Conservation (phyloP, 805 yeast species). For the Wickerhamiella spandovensis region DNA sequence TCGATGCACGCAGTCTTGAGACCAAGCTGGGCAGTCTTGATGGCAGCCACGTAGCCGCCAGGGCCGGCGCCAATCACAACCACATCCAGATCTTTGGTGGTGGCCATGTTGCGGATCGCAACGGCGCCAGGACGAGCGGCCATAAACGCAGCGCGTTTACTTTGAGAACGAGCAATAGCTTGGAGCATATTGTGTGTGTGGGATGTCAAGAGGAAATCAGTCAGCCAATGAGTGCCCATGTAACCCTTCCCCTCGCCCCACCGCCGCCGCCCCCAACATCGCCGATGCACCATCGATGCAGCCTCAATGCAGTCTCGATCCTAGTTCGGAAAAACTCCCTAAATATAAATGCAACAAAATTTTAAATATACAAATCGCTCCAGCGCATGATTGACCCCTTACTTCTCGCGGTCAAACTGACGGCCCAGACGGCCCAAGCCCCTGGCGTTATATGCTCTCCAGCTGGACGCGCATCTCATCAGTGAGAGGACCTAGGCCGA, state of each 20-base stretch:
- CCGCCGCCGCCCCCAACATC: neutral
- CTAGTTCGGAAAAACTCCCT: too few relatives aligned
- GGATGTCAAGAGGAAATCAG: neutral
- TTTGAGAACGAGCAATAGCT: neutral
- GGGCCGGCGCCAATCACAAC: constrained; percentile 99
- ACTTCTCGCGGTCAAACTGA: too few relatives aligned
- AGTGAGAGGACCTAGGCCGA: constrained; percentile 73
- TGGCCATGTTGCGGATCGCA: constrained; percentile 12
- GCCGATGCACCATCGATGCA: too few relatives aligned
- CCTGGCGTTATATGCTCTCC: too few relatives aligned
- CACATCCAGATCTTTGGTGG: constrained; percentile 57
- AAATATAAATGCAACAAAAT: neutral
- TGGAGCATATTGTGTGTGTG: neutral
- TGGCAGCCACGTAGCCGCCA: constrained; percentile 98
- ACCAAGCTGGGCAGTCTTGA: constrained; percentile 95
- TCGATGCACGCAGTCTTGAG: constrained; percentile 91
- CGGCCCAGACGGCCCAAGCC: too few relatives aligned
- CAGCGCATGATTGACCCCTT: too few relatives aligned
- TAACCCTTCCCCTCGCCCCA: neutral
- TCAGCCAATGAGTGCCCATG: neutral
- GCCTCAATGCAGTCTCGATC: too few relatives aligned
- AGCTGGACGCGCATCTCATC: constrained; percentile 61
- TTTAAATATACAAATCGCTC: neutral
- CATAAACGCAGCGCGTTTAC: neutral
- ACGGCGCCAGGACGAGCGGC: neutral